Evolutionary conservation across 192 early-diverging fungal genomes (phyloP), one percentile per base, ranked within the genome.

Genomic region (Allomyces macrogynus): DNA sequence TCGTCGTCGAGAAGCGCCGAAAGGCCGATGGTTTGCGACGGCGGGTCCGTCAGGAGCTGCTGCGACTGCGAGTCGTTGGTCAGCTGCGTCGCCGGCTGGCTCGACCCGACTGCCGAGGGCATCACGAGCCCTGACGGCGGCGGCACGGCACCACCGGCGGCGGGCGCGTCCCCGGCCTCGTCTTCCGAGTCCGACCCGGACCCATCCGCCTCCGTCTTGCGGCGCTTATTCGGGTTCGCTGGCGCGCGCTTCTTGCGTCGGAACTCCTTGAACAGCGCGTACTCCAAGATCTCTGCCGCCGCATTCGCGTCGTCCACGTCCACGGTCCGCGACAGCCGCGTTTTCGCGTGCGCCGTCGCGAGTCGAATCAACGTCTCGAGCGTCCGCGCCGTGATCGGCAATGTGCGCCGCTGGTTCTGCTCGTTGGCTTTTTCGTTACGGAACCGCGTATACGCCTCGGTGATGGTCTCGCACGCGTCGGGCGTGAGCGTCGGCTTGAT

Each of bases 341-440:
- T 77, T 77, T 99, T 99, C 61, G 95, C 93, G 72, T 99, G 92
- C 16, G 95, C 92, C 7, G 95, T 93, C 1, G 92, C 84, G 65
- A 99, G 74, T 76, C 95, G 90, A 70, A 99, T 95, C 44, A 99
- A 78, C 4, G 95, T 97, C 74, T 99, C 95, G 22, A 99, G 78
- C 20, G 95, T 95, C 82, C 95, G 90, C n/a, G 92, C 86, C 12
- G 95, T 99, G 66, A 97, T 82, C n/a, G 95, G 95, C 40, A 92
- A 80, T 1, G 93, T 95, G 77, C 90, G 67, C 4, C 62, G 86
- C 74, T 89, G 80, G 67, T 85, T 86, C 10, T 82, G 81, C 22
- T 85, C 78, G 16, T 84, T 76, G 65, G 86, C 81, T 20, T 84
- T 81, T 65, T 87, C 80, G 49, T 87, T 86, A 65, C 95, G 77